Evolutionary conservation across 78 protist species (phyloP).

Genomic region (slime mould (Dictyostelium discoideum)): DNA sequence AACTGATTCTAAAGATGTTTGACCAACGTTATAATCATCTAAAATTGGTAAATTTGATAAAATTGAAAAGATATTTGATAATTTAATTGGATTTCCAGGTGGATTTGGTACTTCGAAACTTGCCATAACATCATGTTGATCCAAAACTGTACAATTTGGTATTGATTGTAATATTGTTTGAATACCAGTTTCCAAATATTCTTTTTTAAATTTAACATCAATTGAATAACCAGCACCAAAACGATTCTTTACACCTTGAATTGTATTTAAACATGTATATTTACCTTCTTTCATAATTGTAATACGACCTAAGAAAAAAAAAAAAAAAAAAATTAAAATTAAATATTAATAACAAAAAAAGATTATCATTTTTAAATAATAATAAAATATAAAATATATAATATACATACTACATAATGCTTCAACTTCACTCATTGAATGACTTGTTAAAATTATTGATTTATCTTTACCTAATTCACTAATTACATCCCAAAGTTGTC

Average conservation of each 20-base stretch:
- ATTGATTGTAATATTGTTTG: neutral
- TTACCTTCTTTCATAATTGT: conserved; percentile 94
- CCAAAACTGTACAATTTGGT: conserved; percentile 12
- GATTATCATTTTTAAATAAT: too few species aligned
- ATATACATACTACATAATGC: neutral
- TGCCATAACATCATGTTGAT: conserved; percentile 41
- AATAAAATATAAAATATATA: too few species aligned
- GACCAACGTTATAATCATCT: conserved; percentile 40
- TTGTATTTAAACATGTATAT: conserved; percentile 82
- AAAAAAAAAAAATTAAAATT: too few species aligned
- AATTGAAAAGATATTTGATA: conserved; percentile 21
- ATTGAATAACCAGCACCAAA: conserved; percentile 94
- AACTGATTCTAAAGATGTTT: conserved; percentile 51
- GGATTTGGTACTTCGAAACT: conserved; percentile 36
- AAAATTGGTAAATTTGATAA: conserved; percentile 23
- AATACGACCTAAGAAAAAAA: conserved; percentile 79
- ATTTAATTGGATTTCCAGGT: neutral
- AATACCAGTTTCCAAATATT: conserved; percentile 28
- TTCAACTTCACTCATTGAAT: conserved; percentile 95
- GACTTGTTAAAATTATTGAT: conserved; percentile 88
- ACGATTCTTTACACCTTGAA: conserved; percentile 85
- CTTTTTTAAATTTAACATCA: conserved; percentile 42
- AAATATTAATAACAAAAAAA: too few species aligned
- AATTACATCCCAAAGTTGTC: conserved; percentile 65
- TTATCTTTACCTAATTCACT: conserved; percentile 42